Conservation (phyloP, 805 yeast genomes). For the Pichia rugopelliculosa region DNA sequence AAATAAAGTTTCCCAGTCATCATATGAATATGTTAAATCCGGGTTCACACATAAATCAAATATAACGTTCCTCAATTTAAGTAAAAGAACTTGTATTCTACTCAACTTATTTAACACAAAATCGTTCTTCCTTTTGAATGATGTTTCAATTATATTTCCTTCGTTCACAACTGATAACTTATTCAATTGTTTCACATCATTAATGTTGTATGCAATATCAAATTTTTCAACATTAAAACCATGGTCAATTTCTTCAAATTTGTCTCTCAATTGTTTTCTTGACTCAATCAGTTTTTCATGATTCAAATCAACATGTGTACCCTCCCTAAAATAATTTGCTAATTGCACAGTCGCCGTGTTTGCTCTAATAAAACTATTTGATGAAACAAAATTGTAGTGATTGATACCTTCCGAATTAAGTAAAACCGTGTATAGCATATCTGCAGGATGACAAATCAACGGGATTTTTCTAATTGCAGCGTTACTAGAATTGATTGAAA, state of each 20-base stretch:
- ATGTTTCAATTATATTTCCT: constrained; percentile 13
- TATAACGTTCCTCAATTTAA: constrained; percentile 27
- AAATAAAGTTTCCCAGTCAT: constrained; percentile 44
- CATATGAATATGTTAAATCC: constrained; percentile 36
- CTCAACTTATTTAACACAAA: constrained; percentile 17
- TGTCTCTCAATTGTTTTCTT: constrained; percentile 8
- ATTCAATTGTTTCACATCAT: background rate
- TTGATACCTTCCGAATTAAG: constrained; percentile 13
- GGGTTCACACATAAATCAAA: constrained; percentile 34
- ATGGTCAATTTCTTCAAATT: constrained; percentile 16
- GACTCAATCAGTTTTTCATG: constrained; percentile 1
- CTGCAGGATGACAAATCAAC: constrained; percentile 16
- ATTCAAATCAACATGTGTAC: constrained; percentile 9
- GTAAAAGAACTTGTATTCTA: constrained; percentile 21
- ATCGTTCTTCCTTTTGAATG: constrained; percentile 22
- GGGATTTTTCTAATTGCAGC: constrained; percentile 9
- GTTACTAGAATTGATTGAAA: background rate
- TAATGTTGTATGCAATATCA: background rate
- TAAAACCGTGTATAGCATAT: constrained; percentile 16
- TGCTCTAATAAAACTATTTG: constrained; percentile 12
- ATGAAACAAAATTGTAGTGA: constrained; percentile 16
- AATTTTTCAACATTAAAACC: constrained; percentile 8
- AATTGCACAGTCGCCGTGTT: constrained; percentile 17
- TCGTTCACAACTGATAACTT: constrained; percentile 4
- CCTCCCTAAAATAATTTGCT: constrained; percentile 20